phyloP scores from a whole-genome alignment of 495 filamentous ascomycete genomes.

The Xylaria palmicola region DNA sequence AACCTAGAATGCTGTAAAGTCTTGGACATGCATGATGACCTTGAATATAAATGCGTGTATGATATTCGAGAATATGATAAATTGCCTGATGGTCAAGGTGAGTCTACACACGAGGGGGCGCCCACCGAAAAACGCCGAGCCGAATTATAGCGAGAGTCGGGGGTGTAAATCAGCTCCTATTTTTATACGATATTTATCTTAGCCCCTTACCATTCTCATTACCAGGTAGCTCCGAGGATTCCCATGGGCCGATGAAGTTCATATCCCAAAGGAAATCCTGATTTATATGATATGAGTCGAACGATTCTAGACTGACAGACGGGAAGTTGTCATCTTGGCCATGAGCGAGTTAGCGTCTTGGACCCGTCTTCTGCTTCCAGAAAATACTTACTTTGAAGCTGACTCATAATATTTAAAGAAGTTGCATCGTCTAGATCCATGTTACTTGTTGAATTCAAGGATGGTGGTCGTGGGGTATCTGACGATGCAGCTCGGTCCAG shows the following conservation, averaged over 20 bases:
- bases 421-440: conserved; percentile 1
- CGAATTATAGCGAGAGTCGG: background rate
- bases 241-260: background rate
- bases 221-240: background rate
- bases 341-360: background rate
- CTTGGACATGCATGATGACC: background rate
- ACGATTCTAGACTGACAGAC: background rate
- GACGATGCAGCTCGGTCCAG: background rate
- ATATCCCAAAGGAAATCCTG: background rate
- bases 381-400: background rate
- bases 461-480: background rate
- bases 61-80: background rate
- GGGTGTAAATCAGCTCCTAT: background rate
- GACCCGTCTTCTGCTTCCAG: background rate
- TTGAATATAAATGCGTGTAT: background rate
- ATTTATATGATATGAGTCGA: background rate
- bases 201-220: background rate
- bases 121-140: background rate
- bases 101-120: background rate
- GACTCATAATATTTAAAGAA: background rate
- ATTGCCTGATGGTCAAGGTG: background rate
- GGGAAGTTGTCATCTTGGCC: background rate
- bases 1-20: background rate
- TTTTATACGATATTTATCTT: background rate
- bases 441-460: background rate